These are phyloP conservation scores for Microbotryum intermedium DNA, from an alignment of 1,284 basidiomycete genomes.

Conservation along the genomic window DNA sequence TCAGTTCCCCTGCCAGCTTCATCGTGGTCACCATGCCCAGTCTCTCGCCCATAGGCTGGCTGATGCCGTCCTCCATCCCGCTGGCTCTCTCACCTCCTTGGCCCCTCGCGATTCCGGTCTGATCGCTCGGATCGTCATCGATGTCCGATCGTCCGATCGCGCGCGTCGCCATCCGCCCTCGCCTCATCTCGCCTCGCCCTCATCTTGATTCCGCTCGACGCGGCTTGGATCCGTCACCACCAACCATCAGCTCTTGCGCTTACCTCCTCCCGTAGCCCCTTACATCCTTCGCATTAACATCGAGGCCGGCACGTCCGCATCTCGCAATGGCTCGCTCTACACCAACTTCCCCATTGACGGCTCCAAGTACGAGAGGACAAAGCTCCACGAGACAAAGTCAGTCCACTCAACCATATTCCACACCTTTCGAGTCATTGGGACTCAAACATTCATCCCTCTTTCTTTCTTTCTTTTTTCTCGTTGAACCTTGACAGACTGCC, in stretches of 20 bases:
- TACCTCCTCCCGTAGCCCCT: conserved; percentile 78
- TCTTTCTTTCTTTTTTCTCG: background rate
- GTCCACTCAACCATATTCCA: conserved; percentile 34
- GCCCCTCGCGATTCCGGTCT: background rate
- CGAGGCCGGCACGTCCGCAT: conserved; percentile 77
- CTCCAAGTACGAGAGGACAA: conserved; percentile 66
- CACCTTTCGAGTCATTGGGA: no score
- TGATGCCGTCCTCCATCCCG: no score
- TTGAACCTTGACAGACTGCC: conserved; percentile 51
- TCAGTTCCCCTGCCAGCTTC: conserved; percentile 51
- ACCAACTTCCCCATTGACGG: conserved; percentile 92
- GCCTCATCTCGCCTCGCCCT: background rate
- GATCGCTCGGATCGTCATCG: background rate
- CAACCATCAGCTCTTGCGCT: conserved; percentile 87
- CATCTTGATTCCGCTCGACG: background rate
- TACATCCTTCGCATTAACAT: conserved; percentile 83
- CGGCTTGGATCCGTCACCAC: background rate
- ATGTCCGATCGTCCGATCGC: no score
- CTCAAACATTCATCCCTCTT: no score
- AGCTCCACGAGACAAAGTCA: conserved; percentile 67
- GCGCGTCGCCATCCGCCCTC: background rate
- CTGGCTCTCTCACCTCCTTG: background rate
- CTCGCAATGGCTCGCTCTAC: conserved; percentile 79
- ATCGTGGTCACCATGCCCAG: no score
- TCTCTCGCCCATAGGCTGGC: no score